phyloP scores from a whole-genome alignment of 768 basidiomycete genomes.

The Hericium erinaceus region DNA sequence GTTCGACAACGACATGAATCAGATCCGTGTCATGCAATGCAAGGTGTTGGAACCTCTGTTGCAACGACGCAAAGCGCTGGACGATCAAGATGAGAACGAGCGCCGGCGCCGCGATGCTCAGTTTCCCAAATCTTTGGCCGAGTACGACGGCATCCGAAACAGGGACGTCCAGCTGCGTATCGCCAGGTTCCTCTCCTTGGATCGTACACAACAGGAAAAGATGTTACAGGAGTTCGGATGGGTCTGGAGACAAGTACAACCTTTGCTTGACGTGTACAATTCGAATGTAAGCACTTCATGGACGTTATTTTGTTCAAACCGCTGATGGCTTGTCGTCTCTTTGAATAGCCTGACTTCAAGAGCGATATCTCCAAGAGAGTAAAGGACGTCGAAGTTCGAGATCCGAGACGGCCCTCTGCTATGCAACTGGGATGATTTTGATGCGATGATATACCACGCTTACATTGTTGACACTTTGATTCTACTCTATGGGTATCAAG shows the following conservation, averaged over 20 bases:
- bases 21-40: constrained; percentile 5
- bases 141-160: constrained; percentile 8
- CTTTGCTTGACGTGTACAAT: constrained; percentile 7
- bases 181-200: constrained; percentile 10
- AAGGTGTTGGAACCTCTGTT: constrained; percentile 5
- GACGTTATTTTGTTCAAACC: background rate
- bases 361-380: constrained; percentile 8
- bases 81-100: constrained; percentile 4
- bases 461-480: too few relatives aligned
- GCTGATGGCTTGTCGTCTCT: background rate
- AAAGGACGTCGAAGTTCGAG: constrained; percentile 6
- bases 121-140: constrained; percentile 8
- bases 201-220: constrained; percentile 9
- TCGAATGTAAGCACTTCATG: constrained; percentile 4
- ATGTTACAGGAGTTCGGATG: constrained; percentile 8
- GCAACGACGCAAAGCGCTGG: background rate
- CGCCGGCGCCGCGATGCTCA: constrained; percentile 9
- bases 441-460: background rate
- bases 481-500: background rate
- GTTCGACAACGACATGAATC: background rate
- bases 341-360: constrained; percentile 4
- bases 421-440: background rate
- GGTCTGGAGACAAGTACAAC: constrained; percentile 6
- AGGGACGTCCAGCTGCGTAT: constrained; percentile 11
- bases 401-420: constrained; percentile 7